phyloP scores from a whole-genome alignment of 805 yeast species.

The Hemisphaericaspora nanyangensis region DNA sequence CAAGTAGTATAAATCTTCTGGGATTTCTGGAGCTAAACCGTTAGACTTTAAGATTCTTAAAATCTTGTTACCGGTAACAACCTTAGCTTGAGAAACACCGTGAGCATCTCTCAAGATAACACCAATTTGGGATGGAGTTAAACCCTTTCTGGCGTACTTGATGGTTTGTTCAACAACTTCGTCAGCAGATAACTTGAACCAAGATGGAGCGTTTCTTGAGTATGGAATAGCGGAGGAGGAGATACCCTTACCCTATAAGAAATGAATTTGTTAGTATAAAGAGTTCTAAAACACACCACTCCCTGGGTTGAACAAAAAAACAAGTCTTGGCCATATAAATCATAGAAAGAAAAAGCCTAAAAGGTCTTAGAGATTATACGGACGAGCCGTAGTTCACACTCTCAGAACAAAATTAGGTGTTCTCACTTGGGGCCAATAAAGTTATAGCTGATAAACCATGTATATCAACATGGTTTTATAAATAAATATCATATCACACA shows the following conservation, averaged over 20 bases:
- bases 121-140: constrained; percentile 99
- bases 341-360: too few species aligned
- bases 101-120: constrained; percentile 99
- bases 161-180: constrained; percentile 95
- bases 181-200: constrained; percentile 97
- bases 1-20: constrained; percentile 98
- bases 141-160: constrained; percentile 99
- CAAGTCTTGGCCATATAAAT: too few species aligned
- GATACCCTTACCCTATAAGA: constrained; percentile 92
- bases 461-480: too few species aligned
- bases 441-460: too few species aligned
- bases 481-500: not conserved
- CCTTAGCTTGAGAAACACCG: constrained; percentile 97
- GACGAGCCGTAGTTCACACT: not conserved
- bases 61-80: constrained; percentile 98
- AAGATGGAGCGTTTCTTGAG: constrained; percentile 97
- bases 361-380: too few species aligned
- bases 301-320: too few species aligned
- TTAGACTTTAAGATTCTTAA: constrained; percentile 98
- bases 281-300: too few species aligned
- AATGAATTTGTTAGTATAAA: constrained; percentile 40
- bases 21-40: constrained; percentile 99
- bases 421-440: too few species aligned
- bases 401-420: not conserved
- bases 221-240: constrained; percentile 98